Percentiles rank a stretch among this genome's conserved stretches.
phyloP scores from a whole-genome alignment of 1,284 basidiomycete species.

The Vanrija humicola region DNA sequence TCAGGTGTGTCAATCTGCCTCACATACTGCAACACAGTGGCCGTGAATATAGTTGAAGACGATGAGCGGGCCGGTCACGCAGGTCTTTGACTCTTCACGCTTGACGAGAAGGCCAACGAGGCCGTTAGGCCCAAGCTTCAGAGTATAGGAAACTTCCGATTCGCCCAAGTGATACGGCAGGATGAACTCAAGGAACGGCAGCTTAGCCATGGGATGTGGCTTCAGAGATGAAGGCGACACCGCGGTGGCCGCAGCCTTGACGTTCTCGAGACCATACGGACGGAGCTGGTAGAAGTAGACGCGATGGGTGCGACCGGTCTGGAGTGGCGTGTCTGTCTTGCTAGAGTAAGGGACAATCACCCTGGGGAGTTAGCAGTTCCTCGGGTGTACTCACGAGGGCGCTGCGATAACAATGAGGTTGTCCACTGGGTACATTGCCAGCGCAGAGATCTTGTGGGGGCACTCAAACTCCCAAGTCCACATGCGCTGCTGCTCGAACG shows the following conservation, averaged over 20 bases:
- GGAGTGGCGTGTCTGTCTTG: background rate
- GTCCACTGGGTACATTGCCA: conserved; percentile 6
- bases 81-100: background rate
- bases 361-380: background rate
- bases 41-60: conserved; percentile 3
- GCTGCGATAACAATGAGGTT: background rate
- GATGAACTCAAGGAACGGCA: conserved; percentile 2
- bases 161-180: background rate
- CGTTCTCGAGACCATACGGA: background rate
- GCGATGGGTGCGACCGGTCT: background rate
- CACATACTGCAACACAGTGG: conserved; percentile 2
- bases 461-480: conserved; percentile 9
- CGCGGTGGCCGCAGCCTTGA: background rate
- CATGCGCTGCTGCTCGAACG: background rate
- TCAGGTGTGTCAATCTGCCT: too few species aligned
- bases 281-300: conserved; percentile 7
- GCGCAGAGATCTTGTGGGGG: background rate
- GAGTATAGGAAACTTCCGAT: background rate
- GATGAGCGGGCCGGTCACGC: background rate
- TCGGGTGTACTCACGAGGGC: background rate
- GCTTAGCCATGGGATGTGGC: background rate
- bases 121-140: background rate
- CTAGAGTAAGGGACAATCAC: background rate
- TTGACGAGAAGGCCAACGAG: conserved; percentile 2
- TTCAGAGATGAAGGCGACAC: background rate